Conservation (phyloP, 495 filamentous ascomycete genomes). For the Talaromyces borbonicus region DNA sequence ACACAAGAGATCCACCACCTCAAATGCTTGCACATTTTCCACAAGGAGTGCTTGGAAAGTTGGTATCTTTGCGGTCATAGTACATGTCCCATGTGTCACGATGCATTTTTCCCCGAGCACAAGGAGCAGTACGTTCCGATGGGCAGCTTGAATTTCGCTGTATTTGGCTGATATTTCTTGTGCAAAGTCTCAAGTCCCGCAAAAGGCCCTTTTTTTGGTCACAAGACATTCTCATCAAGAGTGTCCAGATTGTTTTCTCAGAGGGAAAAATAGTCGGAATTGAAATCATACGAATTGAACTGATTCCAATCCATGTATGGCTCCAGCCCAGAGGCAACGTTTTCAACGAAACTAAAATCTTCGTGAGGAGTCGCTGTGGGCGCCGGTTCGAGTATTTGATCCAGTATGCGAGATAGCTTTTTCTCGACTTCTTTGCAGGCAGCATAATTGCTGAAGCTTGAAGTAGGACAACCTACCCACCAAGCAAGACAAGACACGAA, state of each 20-base stretch:
- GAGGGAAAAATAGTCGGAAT: constrained; percentile 18
- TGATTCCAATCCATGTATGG: constrained; percentile 32
- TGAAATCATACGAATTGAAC: constrained; percentile 28
- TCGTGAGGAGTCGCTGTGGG: constrained; percentile 9
- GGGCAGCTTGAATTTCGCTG: constrained; percentile 32
- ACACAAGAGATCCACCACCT: constrained; percentile 33
- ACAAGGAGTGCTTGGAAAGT: constrained; percentile 35
- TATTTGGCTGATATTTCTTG: constrained; percentile 17
- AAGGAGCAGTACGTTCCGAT: constrained; percentile 16
- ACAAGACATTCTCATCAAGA: too few species aligned
- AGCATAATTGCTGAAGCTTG: constrained; percentile 41
- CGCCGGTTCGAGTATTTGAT: constrained; percentile 31
- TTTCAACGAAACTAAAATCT: constrained; percentile 6
- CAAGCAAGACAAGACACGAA: constrained; percentile 49
- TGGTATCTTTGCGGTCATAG: constrained; percentile 37
- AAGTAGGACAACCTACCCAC: constrained; percentile 37
- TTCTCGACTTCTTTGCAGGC: constrained; percentile 40
- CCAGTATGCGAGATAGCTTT: constrained; percentile 32
- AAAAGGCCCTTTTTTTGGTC: too few species aligned
- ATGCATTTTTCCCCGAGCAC: constrained; percentile 29
- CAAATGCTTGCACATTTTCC: constrained; percentile 37
- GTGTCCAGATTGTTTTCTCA: not conserved
- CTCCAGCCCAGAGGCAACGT: constrained; percentile 24
- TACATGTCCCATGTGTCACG: constrained; percentile 35
- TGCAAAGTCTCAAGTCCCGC: too few species aligned